Percentiles rank a stretch among this genome's conserved stretches.
phyloP scores from a whole-genome alignment of 2,329 filamentous ascomycete genomes.

The Fusarium pilosicola region DNA sequence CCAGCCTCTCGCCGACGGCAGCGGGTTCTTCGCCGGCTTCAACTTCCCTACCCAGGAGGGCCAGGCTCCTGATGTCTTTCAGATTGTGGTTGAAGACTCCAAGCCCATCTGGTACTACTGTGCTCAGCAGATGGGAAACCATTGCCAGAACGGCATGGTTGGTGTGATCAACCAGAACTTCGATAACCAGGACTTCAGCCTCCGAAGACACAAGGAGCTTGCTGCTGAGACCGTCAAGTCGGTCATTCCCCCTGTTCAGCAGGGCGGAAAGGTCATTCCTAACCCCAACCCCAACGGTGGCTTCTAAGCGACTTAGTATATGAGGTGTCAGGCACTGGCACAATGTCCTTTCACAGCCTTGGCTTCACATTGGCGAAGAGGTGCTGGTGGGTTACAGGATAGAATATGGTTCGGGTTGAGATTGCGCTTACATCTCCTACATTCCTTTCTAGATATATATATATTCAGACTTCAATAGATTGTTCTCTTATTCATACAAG shows the following conservation, averaged over 20 bases:
- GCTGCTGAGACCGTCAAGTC: conserved; percentile 48
- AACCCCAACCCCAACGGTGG: conserved; percentile 56
- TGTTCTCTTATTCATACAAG: not conserved
- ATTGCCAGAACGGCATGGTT: conserved; percentile 62
- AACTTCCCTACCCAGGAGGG: conserved; percentile 50
- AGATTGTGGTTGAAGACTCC: conserved; percentile 53
- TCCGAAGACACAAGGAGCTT: conserved; percentile 50
- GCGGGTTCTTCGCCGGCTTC: conserved; percentile 60
- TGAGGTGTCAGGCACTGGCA: not conserved
- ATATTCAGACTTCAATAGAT: conserved; percentile 3
- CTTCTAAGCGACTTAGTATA: conserved; percentile 37
- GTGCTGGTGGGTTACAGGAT: too few species aligned
- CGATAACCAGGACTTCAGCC: conserved; percentile 50
- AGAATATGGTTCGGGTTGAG: not conserved
- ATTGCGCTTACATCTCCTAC: not conserved
- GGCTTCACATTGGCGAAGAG: not conserved
- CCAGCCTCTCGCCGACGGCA: conserved; percentile 49
- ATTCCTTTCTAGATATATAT: not conserved
- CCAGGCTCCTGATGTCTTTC: conserved; percentile 56
- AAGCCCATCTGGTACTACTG: conserved; percentile 59
- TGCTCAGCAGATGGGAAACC: conserved; percentile 52
- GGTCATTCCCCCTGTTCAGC: conserved; percentile 46
- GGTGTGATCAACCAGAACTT: conserved; percentile 62
- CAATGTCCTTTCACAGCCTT: not conserved
- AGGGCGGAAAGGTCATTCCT: conserved; percentile 51